Percentiles rank a stretch among this genome's conserved stretches.
These are phyloP conservation scores for Euclidium syriacum DNA, from an alignment of 345 rosid species.

Conservation along the genomic window DNA sequence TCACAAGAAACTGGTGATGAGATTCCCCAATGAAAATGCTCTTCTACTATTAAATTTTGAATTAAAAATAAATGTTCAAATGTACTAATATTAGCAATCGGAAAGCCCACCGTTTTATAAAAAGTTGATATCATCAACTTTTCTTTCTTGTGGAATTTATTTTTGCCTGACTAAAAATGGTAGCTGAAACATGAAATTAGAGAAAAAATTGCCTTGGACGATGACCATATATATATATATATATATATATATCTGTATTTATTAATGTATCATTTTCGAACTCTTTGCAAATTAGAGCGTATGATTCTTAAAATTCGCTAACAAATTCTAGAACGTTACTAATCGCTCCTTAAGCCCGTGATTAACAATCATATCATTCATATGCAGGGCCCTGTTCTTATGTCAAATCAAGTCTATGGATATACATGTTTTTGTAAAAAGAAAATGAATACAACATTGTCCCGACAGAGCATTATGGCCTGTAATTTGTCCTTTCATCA, in stretches of 20 bases:
- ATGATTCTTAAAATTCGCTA: not conserved
- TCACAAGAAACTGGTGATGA: too few relatives aligned
- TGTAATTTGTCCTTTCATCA: conserved; percentile 17
- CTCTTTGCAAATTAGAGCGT: not conserved
- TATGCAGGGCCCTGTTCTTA: too few relatives aligned
- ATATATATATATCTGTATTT: not conserved
- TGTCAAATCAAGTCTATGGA: not conserved
- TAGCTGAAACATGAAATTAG: not conserved
- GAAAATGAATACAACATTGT: not conserved
- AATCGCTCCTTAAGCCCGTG: not conserved
- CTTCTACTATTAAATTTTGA: too few relatives aligned
- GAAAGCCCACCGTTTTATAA: not conserved
- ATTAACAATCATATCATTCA: not conserved
- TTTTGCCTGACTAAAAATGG: not conserved
- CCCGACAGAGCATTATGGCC: conserved; percentile 24
- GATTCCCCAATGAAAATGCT: too few relatives aligned
- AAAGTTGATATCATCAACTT: not conserved
- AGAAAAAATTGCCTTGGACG: not conserved
- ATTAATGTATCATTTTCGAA: not conserved
- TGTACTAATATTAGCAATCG: not conserved
- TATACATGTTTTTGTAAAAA: not conserved
- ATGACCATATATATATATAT: too few relatives aligned
- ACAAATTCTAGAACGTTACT: not conserved
- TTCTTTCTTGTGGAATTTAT: not conserved
- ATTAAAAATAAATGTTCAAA: too few relatives aligned